These are phyloP conservation scores for Thecaphora thlaspeos DNA, from an alignment of 1,284 basidiomycete genomes.

Conservation along the genomic window DNA sequence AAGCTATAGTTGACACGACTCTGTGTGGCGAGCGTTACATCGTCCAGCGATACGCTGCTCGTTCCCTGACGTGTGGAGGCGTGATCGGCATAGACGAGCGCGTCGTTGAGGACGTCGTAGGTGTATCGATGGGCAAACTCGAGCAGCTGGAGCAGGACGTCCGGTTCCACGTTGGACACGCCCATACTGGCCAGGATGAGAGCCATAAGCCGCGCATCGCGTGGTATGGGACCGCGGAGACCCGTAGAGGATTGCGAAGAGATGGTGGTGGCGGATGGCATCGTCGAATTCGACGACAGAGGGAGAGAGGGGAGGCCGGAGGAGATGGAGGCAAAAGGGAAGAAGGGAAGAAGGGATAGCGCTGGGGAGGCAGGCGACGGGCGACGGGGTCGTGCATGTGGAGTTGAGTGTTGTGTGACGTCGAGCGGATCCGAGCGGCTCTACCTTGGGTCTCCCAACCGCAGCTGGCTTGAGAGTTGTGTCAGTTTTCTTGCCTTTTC, in stretches of 20 bases:
- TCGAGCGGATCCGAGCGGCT: no score
- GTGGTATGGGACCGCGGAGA: constrained; percentile 62
- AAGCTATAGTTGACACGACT: constrained; percentile 92
- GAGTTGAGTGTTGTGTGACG: no score
- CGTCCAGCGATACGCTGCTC: constrained; percentile 70
- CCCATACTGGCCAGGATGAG: constrained; percentile 91
- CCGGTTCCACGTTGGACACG: constrained; percentile 87
- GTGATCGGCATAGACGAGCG: constrained; percentile 89
- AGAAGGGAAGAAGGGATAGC: no score
- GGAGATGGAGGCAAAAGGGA: no score
- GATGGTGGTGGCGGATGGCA: no score
- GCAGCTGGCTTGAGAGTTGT: no score
- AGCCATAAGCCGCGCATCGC: constrained; percentile 87
- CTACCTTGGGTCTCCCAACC: no score
- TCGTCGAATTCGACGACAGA: no score
- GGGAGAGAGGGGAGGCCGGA: no score
- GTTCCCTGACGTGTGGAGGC: constrained; percentile 60
- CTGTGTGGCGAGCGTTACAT: constrained; percentile 86
- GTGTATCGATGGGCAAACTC: constrained; percentile 96
- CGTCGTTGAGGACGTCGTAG: constrained; percentile 83
- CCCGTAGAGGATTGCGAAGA: constrained; percentile 2
- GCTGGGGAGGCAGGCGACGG: no score
- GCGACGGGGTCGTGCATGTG: no score
- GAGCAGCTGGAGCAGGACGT: constrained; percentile 87
- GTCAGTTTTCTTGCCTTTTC: no score